Evolutionary conservation across 2,329 filamentous ascomycete genomes (phyloP), one percentile per base, ranked within the genome.

Genomic region (Colletotrichum neosansevieriae): DNA sequence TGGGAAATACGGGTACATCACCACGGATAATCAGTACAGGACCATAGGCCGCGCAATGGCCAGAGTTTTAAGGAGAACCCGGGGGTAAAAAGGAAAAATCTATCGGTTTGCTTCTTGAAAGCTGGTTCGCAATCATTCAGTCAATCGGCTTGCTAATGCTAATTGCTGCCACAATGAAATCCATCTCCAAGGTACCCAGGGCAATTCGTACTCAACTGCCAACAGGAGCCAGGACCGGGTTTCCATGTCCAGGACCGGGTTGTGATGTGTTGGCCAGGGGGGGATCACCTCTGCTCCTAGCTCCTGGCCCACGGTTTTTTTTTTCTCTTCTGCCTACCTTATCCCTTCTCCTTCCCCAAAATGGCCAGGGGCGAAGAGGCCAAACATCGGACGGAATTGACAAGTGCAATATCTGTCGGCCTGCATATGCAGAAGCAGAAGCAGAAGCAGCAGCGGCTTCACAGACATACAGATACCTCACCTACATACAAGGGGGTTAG

Each of bases 371-470:
- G 9, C 29, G 29, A 38, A 38, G 9, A 38, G 29, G 36, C 50
- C 58, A 66, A 66, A 66, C 58, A 61, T 61, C 58, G 47, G 58
- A 61, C 45, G 47, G 63, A 11, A 60, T 61, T 54, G 47, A 61
- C 57, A 63, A 50, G 64, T 53, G 59, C 42, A 56, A 38, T 58
- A 50, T 53, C 51, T 53, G 40, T 61, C 57, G 17, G 42, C 17
- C 42, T 67, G 63, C 58, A 51, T 57, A 62, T 60, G 47, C 45
- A 29, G 29, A 29, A 24, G 24, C 24, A 24, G 24, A 24, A 29
- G 29, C 29, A 29, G 29, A 7, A 45, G 49, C 47, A 50, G 47
- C 34, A 54, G 58, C 36, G 24, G 36, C 45, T 59, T 59, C 63
- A 50, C 50, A 42, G 29, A 61, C 49, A 32, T n/a, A 40, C 24